Conservation (phyloP, 163 green algal species). For the Chloroidium sp. region DNA sequence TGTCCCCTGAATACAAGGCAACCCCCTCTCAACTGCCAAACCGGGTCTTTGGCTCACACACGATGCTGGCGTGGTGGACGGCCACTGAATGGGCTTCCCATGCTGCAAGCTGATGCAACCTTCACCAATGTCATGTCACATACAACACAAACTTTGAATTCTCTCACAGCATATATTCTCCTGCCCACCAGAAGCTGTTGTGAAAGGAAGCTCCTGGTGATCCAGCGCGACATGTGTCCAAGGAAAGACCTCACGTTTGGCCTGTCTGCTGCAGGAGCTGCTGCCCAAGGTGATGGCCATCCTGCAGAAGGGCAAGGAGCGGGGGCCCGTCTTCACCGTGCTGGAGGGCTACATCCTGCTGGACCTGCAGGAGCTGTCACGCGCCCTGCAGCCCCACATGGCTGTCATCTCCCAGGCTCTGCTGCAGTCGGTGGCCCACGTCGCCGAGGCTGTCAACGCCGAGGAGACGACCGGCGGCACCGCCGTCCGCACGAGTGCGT, state of each 20-base stretch:
- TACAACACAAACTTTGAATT: not conserved
- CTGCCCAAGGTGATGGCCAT: constrained; percentile 24
- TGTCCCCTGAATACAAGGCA: constrained; percentile 18
- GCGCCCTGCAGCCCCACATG: constrained; percentile 8
- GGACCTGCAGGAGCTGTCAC: not conserved
- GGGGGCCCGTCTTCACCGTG: constrained; percentile 24
- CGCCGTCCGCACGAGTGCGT: too few species aligned
- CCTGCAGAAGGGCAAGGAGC: constrained; percentile 43
- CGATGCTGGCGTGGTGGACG: not conserved
- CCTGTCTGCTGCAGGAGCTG: constrained; percentile 8
- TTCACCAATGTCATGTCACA: constrained; percentile 1
- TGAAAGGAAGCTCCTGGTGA: too few species aligned
- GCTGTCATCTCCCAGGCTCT: constrained; percentile 31
- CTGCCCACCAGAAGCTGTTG: too few species aligned
- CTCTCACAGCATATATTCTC: too few species aligned
- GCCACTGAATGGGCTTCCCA: not conserved
- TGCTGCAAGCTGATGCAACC: not conserved
- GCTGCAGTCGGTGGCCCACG: constrained; percentile 6
- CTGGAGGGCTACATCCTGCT: constrained; percentile 48
- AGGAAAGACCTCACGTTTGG: too few species aligned
- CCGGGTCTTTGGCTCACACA: not conserved
- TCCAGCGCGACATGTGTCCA: too few species aligned
- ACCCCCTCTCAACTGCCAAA: not conserved
- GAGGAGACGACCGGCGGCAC: too few species aligned
- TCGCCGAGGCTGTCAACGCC: not conserved